These are phyloP conservation scores for Raphanus raphanistrum DNA, from an alignment of 345 rosid species.

Conservation along the genomic window DNA sequence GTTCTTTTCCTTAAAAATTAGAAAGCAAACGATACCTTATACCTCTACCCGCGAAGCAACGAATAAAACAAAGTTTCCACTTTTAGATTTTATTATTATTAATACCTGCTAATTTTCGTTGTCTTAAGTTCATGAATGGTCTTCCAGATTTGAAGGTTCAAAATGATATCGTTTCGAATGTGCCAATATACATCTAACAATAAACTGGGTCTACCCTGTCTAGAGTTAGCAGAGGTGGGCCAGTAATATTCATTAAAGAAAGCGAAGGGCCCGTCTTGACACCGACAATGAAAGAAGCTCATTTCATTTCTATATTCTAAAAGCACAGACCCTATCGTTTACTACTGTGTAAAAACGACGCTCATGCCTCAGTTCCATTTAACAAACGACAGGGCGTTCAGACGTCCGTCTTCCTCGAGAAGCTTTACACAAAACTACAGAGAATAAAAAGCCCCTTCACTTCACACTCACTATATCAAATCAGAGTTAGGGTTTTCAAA, in stretches of 20 bases:
- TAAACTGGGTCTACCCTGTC: constrained; percentile 24
- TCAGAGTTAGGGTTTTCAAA: constrained; percentile 46
- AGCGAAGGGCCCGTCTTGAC: constrained; percentile 30
- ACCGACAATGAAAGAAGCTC: constrained; percentile 26
- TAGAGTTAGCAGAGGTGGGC: neutral
- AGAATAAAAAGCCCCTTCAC: constrained; percentile 1
- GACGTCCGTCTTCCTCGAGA: constrained; percentile 25
- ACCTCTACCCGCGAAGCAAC: constrained; percentile 26
- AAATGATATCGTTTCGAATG: constrained; percentile 1
- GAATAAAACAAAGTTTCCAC: constrained; percentile 30
- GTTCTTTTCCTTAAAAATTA: neutral
- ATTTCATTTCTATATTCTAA: neutral
- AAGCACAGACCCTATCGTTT: constrained; percentile 8
- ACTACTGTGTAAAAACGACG: neutral
- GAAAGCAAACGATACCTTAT: constrained; percentile 20
- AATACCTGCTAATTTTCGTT: neutral
- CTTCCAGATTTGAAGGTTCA: neutral
- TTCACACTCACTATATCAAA: neutral
- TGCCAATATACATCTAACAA: neutral
- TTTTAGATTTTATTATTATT: neutral
- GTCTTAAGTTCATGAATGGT: neutral
- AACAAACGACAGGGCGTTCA: constrained; percentile 9
- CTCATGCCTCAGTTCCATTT: neutral
- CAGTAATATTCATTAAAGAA: constrained; percentile 5
- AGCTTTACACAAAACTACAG: constrained; percentile 5